Evolutionary conservation across 352 stramenopile species (phyloP), one percentile per base, ranked within the genome.

Genomic region (Globisporangium nodosum): DNA sequence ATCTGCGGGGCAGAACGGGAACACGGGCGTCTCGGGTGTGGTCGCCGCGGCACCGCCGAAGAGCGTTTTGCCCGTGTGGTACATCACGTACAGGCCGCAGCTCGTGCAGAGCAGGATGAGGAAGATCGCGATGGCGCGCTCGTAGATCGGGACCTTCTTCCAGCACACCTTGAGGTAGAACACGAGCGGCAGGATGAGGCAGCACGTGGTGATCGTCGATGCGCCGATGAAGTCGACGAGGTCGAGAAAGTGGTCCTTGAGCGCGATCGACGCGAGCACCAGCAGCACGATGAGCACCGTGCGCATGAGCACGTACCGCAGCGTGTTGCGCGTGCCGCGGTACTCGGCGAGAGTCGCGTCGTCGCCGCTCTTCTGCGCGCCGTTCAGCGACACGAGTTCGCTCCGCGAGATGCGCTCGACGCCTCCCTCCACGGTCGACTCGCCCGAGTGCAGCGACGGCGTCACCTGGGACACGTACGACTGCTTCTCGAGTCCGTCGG

Each of bases 311-410:
- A 45, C 31, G 49, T 54, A 45, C 30, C 45, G 45, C 16, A 54
- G 3, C 49, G 55, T 35, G 51, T 76, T 77, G 24, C 33, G 33
- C 7, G 59, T 56, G 30, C 70, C 66, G 16, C 58, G 40, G 46
- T 81, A 81, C 56, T 76, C 70, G 13, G 33, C 33, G 33, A 39
- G 33, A 2, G 33, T 39, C 58, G 54, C 18, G 61, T 56, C 51
- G 24, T 63, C 67, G 0, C 1, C 8, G 7, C 9, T 39, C 33
- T 39, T 11, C 33, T 39, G 9, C 5, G 33, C 6, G 33, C 33
- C 33, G 33, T 39, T 39, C 33, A 9, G 9, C 9, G 33, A 39
- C 33, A 12, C 33, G 33, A 39, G 33, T 8, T 39, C 33, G 33
- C 33, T 39, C 8, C 33, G 33, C 9, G 33, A 39, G 33, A 39